Evolutionary conservation across 2,329 filamentous ascomycete genomes (phyloP), one percentile per base, ranked within the genome.

Genomic region (Podosphaera xanthii): DNA sequence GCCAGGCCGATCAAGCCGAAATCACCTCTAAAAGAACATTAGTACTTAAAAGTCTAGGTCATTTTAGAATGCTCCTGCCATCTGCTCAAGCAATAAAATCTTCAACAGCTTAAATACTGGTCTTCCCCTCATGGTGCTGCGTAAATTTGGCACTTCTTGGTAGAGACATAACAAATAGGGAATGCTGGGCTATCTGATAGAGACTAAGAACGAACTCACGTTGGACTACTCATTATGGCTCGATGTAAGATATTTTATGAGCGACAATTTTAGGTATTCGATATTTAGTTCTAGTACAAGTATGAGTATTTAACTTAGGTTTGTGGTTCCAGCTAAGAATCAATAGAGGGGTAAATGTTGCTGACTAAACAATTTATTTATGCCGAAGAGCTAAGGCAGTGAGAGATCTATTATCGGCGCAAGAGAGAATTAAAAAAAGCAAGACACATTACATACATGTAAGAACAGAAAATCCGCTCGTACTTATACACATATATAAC

Each of bases 1-100:
- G 87, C 87, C 77, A 92, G 80, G 81, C 87, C 87, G 73, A 92
- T 91, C 71, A 92, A 85, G 79, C 87, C 87, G 75, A 92, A 83
- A 82, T 92, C 86, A 76, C 71, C 69, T 69, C 71, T 75, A 57
- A 61, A 35, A n/a, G 62, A 65, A 64, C 60, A 64, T 68, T 60
- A 64, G 66, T 63, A 63, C 62, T 61, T 62, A 61, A 53, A 58
- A 58, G 49, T 50, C 58, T 63, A 38, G 0, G 40, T 3, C n/a
- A 7, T 4, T 14, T 9, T 6, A 52, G n/a, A 30, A 44, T 8
- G 10, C 4, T 44, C 10, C 40, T 12, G 40, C 10, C 0, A 12
- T 22, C 22, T 22, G 22, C 40, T 44, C 40, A 12, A 12, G 10
- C 3, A 12, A 44, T 44, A 12, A 3, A 44, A 12, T 14, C n/a